Percentiles rank a stretch among this genome's conserved stretches.
phyloP scores from a whole-genome alignment of 225 moss, liverwort and hornwort species.

The Thuidium tamariscinum region DNA sequence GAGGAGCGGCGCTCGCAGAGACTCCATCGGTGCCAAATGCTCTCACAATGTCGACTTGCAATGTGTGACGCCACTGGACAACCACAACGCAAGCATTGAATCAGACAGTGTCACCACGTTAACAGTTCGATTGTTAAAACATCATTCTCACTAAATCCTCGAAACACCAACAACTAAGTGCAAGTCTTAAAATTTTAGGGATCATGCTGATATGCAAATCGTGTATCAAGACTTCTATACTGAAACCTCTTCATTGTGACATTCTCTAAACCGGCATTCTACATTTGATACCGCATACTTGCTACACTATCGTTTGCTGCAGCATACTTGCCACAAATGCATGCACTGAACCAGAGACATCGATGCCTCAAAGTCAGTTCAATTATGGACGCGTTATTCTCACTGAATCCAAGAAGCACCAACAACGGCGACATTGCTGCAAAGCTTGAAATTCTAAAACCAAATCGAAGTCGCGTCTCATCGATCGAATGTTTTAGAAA shows the following conservation, averaged over 20 bases:
- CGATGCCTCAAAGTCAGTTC: background rate
- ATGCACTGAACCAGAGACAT: background rate
- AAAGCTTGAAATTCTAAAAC: background rate
- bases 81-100: background rate
- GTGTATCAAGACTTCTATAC: background rate
- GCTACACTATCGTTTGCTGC: background rate
- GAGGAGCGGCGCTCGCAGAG: background rate
- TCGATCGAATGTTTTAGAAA: background rate
- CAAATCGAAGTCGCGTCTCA: background rate
- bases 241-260: background rate
- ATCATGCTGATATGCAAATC: background rate
- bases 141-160: background rate
- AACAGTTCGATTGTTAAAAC: background rate
- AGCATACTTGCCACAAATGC: no score
- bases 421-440: background rate
- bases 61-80: background rate
- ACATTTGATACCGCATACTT: background rate
- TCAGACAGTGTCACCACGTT: background rate
- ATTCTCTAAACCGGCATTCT: background rate
- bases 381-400: background rate
- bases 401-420: background rate
- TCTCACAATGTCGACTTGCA: background rate
- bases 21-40: constrained; percentile 1
- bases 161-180: background rate
- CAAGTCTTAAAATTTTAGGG: background rate